Evolutionary conservation across 2,329 filamentous ascomycete genomes (phyloP).

Genomic region (Neopestalotiopsis sp.): DNA sequence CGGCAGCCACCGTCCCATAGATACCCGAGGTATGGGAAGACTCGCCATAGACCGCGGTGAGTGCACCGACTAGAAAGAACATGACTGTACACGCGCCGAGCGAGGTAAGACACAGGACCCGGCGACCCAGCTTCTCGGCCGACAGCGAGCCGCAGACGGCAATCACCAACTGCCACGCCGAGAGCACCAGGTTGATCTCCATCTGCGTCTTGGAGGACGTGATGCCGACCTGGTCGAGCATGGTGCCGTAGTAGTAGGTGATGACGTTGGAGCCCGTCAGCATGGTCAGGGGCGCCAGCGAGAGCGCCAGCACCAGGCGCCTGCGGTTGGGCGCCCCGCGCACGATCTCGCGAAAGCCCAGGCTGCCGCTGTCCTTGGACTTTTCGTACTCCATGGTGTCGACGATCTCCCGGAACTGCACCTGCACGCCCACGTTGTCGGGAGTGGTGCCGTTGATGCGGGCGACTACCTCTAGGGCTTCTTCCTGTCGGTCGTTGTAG

Average conservation of each 20-base stretch:
- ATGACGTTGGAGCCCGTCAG: conserved; percentile 45
- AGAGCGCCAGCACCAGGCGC: not conserved
- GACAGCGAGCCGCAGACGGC: conserved; percentile 19
- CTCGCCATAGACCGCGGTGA: conserved; percentile 9
- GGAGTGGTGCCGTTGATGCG: conserved; percentile 47
- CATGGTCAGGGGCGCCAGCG: conserved; percentile 31
- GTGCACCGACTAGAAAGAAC: conserved; percentile 20
- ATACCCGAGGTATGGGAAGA: conserved; percentile 17
- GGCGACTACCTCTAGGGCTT: conserved; percentile 42
- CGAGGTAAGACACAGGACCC: not conserved
- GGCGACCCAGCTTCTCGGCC: conserved; percentile 14
- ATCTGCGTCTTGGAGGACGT: conserved; percentile 47
- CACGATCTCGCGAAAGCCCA: conserved; percentile 37
- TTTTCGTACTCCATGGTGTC: conserved; percentile 40
- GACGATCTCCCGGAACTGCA: conserved; percentile 50
- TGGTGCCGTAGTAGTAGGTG: conserved; percentile 45
- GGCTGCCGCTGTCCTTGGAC: not conserved
- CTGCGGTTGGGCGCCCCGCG: conserved; percentile 36
- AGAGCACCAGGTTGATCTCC: conserved; percentile 11
- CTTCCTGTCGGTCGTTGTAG: conserved; percentile 33
- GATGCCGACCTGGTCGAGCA: conserved; percentile 51
- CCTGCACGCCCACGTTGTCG: conserved; percentile 40
- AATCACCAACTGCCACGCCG: conserved; percentile 20
- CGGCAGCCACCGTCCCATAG: conserved; percentile 24
- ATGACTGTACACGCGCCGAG: conserved; percentile 15